These are phyloP conservation scores for Xylaria nigripes DNA, from an alignment of 495 filamentous ascomycete species.

Conservation along the genomic window DNA sequence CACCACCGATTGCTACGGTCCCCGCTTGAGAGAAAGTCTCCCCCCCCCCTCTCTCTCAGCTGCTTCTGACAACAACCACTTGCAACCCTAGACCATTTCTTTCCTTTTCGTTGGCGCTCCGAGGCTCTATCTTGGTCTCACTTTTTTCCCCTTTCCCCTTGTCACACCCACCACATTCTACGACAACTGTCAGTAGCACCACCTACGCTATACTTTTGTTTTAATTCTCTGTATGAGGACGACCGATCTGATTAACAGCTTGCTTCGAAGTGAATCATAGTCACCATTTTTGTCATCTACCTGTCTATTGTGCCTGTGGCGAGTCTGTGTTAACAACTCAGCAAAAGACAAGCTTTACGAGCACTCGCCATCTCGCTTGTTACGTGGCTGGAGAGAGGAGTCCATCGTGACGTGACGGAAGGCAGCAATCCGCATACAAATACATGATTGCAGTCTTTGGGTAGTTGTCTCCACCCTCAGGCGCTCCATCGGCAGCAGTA, in stretches of 20 bases:
- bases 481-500: constrained; percentile 1
- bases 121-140: neutral
- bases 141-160: constrained; percentile 5
- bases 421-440: neutral
- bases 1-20: constrained; percentile 12
- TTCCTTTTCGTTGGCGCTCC: constrained; percentile 4
- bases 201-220: neutral
- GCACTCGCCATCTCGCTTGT: constrained; percentile 4
- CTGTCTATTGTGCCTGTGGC: neutral
- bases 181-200: neutral
- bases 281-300: neutral
- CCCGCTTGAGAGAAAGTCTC: constrained; percentile 21
- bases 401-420: constrained; percentile 2
- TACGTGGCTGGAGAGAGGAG: constrained; percentile 9
- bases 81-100: constrained; percentile 8
- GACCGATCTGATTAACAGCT: neutral
- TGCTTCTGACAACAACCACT: neutral
- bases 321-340: neutral
- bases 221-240: neutral
- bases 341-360: neutral
- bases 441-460: neutral
- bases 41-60: constrained; percentile 16
- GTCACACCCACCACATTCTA: constrained; percentile 2
- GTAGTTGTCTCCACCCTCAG: neutral
- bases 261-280: neutral